A percentile compares a stretch with the other conserved stretches of the same genome.
These are phyloP conservation scores for Penicillium parvum DNA, from an alignment of 495 filamentous ascomycete species.

Conservation along the genomic window DNA sequence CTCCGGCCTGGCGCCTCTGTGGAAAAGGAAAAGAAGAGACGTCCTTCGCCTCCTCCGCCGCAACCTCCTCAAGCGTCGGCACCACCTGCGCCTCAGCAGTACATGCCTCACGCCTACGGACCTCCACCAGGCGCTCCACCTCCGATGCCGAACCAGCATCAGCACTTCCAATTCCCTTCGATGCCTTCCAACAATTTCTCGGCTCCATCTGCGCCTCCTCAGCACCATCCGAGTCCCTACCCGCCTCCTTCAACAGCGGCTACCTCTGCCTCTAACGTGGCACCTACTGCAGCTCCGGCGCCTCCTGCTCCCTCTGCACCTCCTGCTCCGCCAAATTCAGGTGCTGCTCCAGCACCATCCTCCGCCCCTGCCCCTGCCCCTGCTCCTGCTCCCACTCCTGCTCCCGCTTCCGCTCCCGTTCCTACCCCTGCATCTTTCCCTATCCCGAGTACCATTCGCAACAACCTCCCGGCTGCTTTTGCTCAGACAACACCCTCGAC, in stretches of 20 bases:
- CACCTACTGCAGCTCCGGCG: slow-evolving; percentile 3
- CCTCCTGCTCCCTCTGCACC: slow-evolving; percentile 9
- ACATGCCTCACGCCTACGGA: slow-evolving; percentile 41
- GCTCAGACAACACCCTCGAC: slow-evolving; percentile 36
- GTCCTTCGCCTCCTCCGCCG: slow-evolving; percentile 51
- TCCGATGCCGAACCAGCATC: slow-evolving; percentile 32
- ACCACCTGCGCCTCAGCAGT: slow-evolving; percentile 37
- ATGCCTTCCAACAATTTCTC: slow-evolving; percentile 34
- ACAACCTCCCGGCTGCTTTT: slow-evolving; percentile 43
- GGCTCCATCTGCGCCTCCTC: slow-evolving; percentile 16
- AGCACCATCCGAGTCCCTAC: slow-evolving; percentile 24
- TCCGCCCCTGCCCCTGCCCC: slow-evolving; percentile 18
- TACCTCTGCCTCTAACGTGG: slow-evolving; percentile 7
- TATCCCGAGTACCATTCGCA: slow-evolving; percentile 40
- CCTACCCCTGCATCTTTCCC: slow-evolving; percentile 32
- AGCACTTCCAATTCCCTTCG: slow-evolving; percentile 43
- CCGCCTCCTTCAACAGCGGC: slow-evolving; percentile 8
- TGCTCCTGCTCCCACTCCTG: slow-evolving; percentile 18
- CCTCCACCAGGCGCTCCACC: slow-evolving; percentile 26
- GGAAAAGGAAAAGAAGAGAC: slow-evolving; percentile 65
- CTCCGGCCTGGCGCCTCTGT: slow-evolving; percentile 59
- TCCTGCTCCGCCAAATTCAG: slow-evolving; percentile 10
- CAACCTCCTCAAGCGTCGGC: slow-evolving; percentile 33
- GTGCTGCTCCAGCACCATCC: slow-evolving; percentile 15
- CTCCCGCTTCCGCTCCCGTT: slow-evolving; percentile 12